Evolutionary conservation across 768 basidiomycete species (phyloP).

Genomic region (Tulasnella sp.): DNA sequence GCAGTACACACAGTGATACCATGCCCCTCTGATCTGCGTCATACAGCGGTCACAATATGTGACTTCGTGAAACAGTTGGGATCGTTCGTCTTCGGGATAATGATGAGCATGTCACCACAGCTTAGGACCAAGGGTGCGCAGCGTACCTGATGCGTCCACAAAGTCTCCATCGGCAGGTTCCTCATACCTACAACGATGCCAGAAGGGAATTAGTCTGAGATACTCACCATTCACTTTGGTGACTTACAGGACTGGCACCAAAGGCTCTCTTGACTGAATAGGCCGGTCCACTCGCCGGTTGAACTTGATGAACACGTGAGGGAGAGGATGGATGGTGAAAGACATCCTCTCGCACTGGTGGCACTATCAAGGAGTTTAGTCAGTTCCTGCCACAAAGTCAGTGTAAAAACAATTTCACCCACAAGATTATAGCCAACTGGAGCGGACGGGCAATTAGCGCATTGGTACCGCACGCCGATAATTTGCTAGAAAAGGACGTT

Average conservation of each 20-base stretch:
- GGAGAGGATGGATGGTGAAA: slow-evolving; percentile 68
- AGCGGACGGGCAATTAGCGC: slow-evolving; percentile 75
- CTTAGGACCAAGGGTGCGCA: neutral
- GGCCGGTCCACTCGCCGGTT: slow-evolving; percentile 63
- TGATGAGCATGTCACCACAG: neutral
- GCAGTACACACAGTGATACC: slow-evolving; percentile 88
- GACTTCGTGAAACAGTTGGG: slow-evolving; percentile 45
- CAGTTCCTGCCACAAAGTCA: neutral
- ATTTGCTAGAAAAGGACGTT: slow-evolving; percentile 42
- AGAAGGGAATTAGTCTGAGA: neutral
- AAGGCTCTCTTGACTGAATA: slow-evolving; percentile 42
- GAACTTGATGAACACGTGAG: slow-evolving; percentile 82
- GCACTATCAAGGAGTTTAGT: slow-evolving; percentile 43
- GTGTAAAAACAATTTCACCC: slow-evolving; percentile 23
- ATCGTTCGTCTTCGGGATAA: slow-evolving; percentile 50
- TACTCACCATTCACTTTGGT: neutral
- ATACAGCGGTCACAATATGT: slow-evolving; percentile 85
- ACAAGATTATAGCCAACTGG: slow-evolving; percentile 68
- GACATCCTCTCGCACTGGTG: slow-evolving; percentile 67
- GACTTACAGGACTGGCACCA: slow-evolving; percentile 60
- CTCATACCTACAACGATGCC: slow-evolving; percentile 9
- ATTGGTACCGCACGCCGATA: slow-evolving; percentile 74
- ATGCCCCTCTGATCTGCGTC: slow-evolving; percentile 69
- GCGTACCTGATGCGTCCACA: neutral
- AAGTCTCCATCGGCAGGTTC: neutral